These are phyloP conservation scores for Lolium perenne DNA, from an alignment of 176 grass and related monocot genomes.

Conservation along the genomic window DNA sequence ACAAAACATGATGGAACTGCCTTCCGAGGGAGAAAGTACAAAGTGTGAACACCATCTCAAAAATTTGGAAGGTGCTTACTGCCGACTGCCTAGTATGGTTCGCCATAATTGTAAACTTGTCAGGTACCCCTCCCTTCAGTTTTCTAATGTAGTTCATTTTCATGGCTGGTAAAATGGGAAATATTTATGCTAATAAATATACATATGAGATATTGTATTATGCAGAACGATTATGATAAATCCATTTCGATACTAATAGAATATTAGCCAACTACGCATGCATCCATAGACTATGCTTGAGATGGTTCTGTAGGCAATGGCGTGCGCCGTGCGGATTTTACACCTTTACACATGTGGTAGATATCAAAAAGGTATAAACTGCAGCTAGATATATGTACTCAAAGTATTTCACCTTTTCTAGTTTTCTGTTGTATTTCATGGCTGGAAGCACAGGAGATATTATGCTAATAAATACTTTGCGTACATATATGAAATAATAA, in stretches of 20 bases:
- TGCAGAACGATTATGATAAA: neutral
- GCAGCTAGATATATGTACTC: no score
- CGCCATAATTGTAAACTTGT: neutral
- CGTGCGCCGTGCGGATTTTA: neutral
- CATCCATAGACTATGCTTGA: neutral
- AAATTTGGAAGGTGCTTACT: neutral
- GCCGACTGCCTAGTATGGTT: neutral
- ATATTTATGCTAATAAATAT: slow-evolving; percentile 1
- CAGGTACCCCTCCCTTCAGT: neutral
- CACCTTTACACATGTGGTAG: neutral
- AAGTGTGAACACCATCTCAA: slow-evolving; percentile 7
- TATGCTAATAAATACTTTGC: neutral
- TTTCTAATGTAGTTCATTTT: slow-evolving; percentile 11
- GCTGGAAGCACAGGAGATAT: neutral
- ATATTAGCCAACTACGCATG: no score
- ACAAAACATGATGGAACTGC: neutral
- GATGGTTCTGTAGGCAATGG: neutral
- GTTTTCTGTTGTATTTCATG: slow-evolving; percentile 14
- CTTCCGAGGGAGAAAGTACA: neutral
- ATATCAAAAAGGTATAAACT: no score
- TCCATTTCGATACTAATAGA: no score
- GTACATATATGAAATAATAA: neutral
- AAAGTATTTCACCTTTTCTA: neutral
- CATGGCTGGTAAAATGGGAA: neutral
- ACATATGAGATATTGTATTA: neutral